phyloP scores from a whole-genome alignment of 2,329 filamentous ascomycete species.

The Calonectria leucothoes region DNA sequence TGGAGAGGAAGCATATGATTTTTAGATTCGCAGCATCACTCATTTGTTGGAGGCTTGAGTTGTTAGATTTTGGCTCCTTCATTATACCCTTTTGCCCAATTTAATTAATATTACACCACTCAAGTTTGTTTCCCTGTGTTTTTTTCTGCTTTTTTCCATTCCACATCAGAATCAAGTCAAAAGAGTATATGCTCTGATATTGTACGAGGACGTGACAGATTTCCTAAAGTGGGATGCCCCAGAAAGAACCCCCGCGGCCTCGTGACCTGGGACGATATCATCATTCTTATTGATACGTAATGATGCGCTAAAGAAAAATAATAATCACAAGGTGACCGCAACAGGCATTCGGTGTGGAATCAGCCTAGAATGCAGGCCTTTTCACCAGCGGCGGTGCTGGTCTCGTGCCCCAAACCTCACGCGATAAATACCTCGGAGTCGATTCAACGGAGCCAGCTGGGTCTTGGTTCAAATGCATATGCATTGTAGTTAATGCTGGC shows the following conservation, averaged over 20 bases:
- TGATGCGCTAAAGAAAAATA: neutral
- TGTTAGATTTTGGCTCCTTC: conserved; percentile 13
- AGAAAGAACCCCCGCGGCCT: neutral
- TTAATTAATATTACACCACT: neutral
- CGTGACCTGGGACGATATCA: neutral
- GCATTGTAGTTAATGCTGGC: neutral
- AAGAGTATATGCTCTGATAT: neutral
- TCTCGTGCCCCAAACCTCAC: neutral
- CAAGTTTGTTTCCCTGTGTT: neutral
- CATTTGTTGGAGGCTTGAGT: neutral
- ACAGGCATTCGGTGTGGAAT: conserved; percentile 4
- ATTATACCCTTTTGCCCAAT: neutral
- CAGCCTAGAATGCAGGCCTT: neutral
- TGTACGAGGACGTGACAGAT: neutral
- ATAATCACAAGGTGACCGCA: neutral
- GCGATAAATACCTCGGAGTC: neutral
- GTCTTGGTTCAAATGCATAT: neutral
- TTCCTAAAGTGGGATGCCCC: neutral
- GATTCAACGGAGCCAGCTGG: neutral
- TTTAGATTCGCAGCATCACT: conserved; percentile 17
- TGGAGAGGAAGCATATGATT: conserved; percentile 12
- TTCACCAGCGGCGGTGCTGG: neutral
- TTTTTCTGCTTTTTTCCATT: no score
- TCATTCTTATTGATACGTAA: neutral
- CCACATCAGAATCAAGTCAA: no score